phyloP scores from a whole-genome alignment of 208 protist species.

The Wallacemonas rigidus region DNA sequence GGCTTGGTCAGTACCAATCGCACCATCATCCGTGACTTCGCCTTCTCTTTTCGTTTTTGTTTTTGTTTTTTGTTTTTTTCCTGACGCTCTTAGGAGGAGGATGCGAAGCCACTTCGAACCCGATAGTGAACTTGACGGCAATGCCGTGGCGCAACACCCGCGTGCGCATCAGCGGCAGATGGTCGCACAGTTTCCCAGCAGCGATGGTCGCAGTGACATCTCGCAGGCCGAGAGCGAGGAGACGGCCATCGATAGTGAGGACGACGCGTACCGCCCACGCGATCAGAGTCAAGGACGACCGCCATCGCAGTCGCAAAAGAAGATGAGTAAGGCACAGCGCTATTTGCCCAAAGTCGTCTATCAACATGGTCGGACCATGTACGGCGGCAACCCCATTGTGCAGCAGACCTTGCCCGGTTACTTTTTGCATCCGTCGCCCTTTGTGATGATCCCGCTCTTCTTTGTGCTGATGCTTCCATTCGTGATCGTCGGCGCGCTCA shows the following conservation, averaged over 20 bases:
- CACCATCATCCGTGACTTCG: background rate
- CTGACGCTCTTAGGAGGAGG: background rate
- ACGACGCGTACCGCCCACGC: background rate
- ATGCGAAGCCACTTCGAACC: conserved; percentile 12
- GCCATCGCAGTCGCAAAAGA: background rate
- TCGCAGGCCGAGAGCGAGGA: background rate
- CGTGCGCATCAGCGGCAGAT: background rate
- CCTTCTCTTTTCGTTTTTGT: conserved; percentile 20
- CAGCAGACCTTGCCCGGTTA: conserved; percentile 78
- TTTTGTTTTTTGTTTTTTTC: conserved; percentile 26
- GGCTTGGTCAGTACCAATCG: no score
- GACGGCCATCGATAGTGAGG: background rate
- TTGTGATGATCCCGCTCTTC: conserved; percentile 54
- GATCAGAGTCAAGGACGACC: background rate
- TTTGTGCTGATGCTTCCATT: conserved; percentile 58
- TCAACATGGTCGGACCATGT: conserved; percentile 66
- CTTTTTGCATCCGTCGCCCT: conserved; percentile 60
- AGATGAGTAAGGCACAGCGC: background rate
- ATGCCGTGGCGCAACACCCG: background rate
- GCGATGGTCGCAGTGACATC: background rate
- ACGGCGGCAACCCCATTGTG: conserved; percentile 70
- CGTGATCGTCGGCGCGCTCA: conserved; percentile 38
- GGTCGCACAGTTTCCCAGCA: background rate
- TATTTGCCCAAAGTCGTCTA: conserved; percentile 39
- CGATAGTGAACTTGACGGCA: background rate